These are phyloP conservation scores for Fusarium tanahbumbuense DNA, from an alignment of 2,329 filamentous ascomycete species.

Conservation along the genomic window DNA sequence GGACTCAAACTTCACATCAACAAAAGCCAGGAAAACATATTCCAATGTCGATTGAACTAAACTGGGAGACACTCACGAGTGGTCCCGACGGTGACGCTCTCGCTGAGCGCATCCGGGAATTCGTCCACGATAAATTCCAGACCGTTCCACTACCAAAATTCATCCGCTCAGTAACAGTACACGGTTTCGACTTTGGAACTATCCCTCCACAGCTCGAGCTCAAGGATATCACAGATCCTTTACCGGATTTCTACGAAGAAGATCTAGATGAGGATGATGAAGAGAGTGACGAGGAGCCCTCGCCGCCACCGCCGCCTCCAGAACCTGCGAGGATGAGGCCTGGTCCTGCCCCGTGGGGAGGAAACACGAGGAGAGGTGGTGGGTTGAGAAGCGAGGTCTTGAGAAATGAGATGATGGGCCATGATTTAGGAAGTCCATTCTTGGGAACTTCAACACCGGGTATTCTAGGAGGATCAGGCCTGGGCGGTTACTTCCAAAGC, in stretches of 20 bases:
- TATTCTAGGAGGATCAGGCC: slow-evolving; percentile 76
- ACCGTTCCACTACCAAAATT: slow-evolving; percentile 90
- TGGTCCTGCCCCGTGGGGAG: slow-evolving; percentile 30
- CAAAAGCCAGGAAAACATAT: neutral
- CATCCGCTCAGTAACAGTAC: slow-evolving; percentile 95
- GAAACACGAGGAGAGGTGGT: slow-evolving; percentile 42
- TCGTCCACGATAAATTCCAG: slow-evolving; percentile 97
- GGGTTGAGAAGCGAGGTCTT: slow-evolving; percentile 50
- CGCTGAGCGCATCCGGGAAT: slow-evolving; percentile 87
- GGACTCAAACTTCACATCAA: neutral
- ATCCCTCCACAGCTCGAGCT: slow-evolving; percentile 87
- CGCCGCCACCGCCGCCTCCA: slow-evolving; percentile 30
- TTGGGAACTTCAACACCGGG: slow-evolving; percentile 70
- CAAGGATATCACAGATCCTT: slow-evolving; percentile 95
- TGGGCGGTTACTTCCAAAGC: slow-evolving; percentile 85
- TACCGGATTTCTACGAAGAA: slow-evolving; percentile 96
- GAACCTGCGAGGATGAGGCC: slow-evolving; percentile 38
- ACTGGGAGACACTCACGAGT: slow-evolving; percentile 92
- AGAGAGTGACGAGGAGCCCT: slow-evolving; percentile 51
- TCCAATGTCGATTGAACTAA: slow-evolving; percentile 94
- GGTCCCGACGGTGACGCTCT: slow-evolving; percentile 88
- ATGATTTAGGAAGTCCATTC: slow-evolving; percentile 67
- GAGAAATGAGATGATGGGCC: slow-evolving; percentile 48
- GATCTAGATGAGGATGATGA: slow-evolving; percentile 67
- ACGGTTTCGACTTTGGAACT: slow-evolving; percentile 91